A percentile compares a stretch with the other conserved stretches of the same genome.
Conservation (phyloP, 345 rosid species). For the Euphorbia pulcherrima region DNA sequence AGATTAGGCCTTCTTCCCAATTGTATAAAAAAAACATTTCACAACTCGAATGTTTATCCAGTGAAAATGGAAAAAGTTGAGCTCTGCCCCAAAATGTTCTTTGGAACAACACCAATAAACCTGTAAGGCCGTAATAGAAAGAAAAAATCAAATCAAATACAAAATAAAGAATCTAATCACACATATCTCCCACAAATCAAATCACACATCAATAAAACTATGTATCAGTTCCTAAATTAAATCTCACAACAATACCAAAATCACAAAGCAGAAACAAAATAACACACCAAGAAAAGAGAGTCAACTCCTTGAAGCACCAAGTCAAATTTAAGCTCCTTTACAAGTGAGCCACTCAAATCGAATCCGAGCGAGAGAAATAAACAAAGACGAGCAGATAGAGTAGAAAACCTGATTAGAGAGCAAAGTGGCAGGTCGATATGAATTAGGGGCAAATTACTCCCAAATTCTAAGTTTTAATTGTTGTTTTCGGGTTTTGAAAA, state of each 20-base stretch:
- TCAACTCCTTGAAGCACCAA: constrained; percentile 16
- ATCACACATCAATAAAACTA: background rate
- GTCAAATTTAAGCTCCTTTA: constrained; percentile 11
- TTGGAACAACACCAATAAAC: constrained; percentile 7
- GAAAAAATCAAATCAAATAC: constrained; percentile 5
- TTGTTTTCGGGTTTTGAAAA: background rate
- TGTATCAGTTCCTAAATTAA: background rate
- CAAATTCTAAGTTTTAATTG: too few species aligned
- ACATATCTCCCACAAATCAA: constrained; percentile 12
- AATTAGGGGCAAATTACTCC: background rate
- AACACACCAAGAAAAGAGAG: constrained; percentile 2
- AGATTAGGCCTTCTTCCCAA: background rate
- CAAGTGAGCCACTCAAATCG: background rate
- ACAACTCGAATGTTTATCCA: background rate
- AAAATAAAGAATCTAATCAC: constrained; percentile 10
- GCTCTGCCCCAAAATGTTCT: background rate
- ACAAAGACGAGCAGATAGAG: background rate
- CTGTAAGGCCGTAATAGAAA: constrained; percentile 16
- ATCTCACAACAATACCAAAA: background rate
- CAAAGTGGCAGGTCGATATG: constrained; percentile 3
- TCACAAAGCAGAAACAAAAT: background rate
- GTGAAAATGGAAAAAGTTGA: background rate
- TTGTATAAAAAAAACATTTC: background rate
- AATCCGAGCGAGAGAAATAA: too few species aligned
- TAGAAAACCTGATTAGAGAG: background rate